Percentiles rank a stretch among this genome's conserved stretches.
These are phyloP conservation scores for Smittium culicis DNA, from an alignment of 371 early-diverging fungal genomes.

Conservation along the genomic window DNA sequence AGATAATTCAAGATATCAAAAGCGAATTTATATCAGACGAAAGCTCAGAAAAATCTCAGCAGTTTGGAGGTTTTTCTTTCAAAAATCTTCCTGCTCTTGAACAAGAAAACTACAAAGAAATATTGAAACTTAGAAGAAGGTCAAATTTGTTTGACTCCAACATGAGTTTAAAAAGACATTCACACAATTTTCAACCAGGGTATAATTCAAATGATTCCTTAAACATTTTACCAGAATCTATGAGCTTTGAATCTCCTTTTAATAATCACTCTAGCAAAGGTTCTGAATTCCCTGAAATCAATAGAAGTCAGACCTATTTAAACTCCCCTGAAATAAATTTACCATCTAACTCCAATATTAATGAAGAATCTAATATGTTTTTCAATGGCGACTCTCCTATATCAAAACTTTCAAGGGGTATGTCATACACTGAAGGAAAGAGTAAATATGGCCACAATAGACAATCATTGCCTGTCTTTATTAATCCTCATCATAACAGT, in stretches of 20 bases:
- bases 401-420: background rate
- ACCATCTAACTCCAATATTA: background rate
- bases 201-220: background rate
- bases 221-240: background rate
- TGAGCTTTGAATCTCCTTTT: background rate
- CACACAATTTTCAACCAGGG: background rate
- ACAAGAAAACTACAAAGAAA: slow-evolving; percentile 72
- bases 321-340: background rate
- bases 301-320: background rate
- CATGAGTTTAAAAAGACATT: background rate
- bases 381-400: background rate
- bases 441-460: background rate
- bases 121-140: slow-evolving; percentile 46
- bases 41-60: slow-evolving; percentile 22
- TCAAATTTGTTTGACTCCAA: slow-evolving; percentile 19
- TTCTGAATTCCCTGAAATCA: background rate
- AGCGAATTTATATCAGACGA: background rate
- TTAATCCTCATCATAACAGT: background rate
- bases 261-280: background rate
- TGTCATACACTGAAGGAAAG: background rate
- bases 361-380: background rate
- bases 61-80: slow-evolving; percentile 85
- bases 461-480: background rate
- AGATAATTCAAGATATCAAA: slow-evolving; percentile 1
- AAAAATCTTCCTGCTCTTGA: slow-evolving; percentile 78